Evolutionary conservation across 345 rosid genomes (phyloP).

Genomic region (Conringia planisiliqua): DNA sequence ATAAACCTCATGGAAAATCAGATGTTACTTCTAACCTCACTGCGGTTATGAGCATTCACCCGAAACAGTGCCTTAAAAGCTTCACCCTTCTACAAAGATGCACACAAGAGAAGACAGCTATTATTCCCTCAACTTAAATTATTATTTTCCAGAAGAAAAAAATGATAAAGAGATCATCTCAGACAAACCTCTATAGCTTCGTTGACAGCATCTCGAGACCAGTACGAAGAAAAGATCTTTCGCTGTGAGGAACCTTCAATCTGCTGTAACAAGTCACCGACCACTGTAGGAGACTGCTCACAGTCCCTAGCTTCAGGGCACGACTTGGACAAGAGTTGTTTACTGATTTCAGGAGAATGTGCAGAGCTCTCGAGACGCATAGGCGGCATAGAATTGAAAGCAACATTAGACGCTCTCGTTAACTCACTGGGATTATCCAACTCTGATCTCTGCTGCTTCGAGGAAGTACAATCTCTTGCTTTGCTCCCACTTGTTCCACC

Average conservation of each 20-base stretch:
- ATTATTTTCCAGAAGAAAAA: neutral
- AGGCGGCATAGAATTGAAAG: slow-evolving; percentile 66
- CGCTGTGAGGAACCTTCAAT: slow-evolving; percentile 33
- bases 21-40: slow-evolving; percentile 54
- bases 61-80: slow-evolving; percentile 62
- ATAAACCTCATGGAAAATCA: neutral
- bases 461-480: slow-evolving; percentile 25
- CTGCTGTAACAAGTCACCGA: slow-evolving; percentile 31
- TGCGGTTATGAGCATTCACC: slow-evolving; percentile 82
- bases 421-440: slow-evolving; percentile 11
- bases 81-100: slow-evolving; percentile 61
- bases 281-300: slow-evolving; percentile 27
- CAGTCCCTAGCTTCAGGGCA: slow-evolving; percentile 47
- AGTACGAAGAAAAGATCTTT: slow-evolving; percentile 48
- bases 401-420: slow-evolving; percentile 36
- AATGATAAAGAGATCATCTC: neutral
- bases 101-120: slow-evolving; percentile 2
- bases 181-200: slow-evolving; percentile 69
- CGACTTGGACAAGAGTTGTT: slow-evolving; percentile 38
- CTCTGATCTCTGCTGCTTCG: slow-evolving; percentile 36
- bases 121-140: too few relatives aligned
- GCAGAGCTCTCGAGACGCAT: slow-evolving; percentile 38
- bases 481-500: slow-evolving; percentile 32
- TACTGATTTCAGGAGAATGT: slow-evolving; percentile 33
- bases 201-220: slow-evolving; percentile 55